Base-by-base conservation (phyloP, 2,329 filamentous ascomycete species). In the Aspergillus fumigatiaffinis region DNA sequence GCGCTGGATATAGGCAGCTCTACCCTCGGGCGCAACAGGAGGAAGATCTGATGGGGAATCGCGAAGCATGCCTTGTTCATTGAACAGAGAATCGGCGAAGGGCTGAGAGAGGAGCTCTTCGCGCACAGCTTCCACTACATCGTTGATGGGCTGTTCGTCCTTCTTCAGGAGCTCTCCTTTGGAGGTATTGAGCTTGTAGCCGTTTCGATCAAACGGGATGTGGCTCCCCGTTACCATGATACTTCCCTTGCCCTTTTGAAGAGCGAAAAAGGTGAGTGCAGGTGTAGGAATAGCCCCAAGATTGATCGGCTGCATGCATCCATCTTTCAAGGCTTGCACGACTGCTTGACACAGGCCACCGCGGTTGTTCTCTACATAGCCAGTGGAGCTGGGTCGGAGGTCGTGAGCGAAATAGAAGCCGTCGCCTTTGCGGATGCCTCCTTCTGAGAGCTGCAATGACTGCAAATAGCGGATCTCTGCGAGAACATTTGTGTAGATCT, bases 161-260 rank as follows among this genome's bases (percentile, higher is more conserved):
- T 67, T 65, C 56, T 72, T 71, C 61, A 72, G 54, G 23, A 72
- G 63, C 57, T 72, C 70, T 0, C 70, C 70, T 50, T 66, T 63
- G 26, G 64, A 71, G 20, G 69, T 72, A 52, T 72, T 72, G 46
- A 72, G 60, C 50, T 72, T 72, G 56, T 72, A 72, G 12, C 70
- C 69, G 57, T 72, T 72, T 23, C 70, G 70, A 53, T 72, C 68
- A 50, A 72, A 72, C 6, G 70, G 70, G 48, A 72, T 72, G 51
- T 72, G 70, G 53, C 70, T 72, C 4, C 70, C 69, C 3, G 70
- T 72, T 29, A 72, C 69, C 70, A 72, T 72, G 35, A 72, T 71
- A 55, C 68, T 71, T 5, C 69, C 70, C 56, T 72, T 72, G 5
- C 56, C 64, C 29, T 66, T 58, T 26, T 62, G 57, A 8, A 72